Evolutionary conservation across 768 basidiomycete genomes (phyloP).

Genomic region (Rhodosporidiobolus sp.): DNA sequence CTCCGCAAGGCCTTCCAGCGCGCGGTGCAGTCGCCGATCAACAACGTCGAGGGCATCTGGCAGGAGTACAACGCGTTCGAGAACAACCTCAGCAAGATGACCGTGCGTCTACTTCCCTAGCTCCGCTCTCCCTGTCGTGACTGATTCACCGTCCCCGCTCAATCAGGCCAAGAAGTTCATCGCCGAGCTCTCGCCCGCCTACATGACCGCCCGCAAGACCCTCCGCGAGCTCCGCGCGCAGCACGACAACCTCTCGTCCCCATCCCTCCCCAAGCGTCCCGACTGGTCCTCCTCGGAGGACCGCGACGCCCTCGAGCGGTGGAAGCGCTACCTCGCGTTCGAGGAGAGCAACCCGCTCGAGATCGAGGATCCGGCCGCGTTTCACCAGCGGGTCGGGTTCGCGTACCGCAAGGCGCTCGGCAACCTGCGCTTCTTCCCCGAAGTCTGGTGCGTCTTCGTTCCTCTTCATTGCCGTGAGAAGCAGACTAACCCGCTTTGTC

Average conservation of each 20-base stretch:
- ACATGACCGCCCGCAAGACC: conserved; percentile 91
- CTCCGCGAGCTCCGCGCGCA: conserved; percentile 73
- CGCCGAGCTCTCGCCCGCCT: conserved; percentile 80
- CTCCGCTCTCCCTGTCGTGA: background rate
- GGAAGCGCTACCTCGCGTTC: conserved; percentile 92
- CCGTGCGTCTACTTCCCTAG: conserved; percentile 53
- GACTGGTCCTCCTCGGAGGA: conserved; percentile 73
- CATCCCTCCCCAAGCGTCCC: conserved; percentile 61
- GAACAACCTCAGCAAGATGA: conserved; percentile 79
- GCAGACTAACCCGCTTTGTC: background rate
- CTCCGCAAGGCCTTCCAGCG: conserved; percentile 88
- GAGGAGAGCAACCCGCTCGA: conserved; percentile 92
- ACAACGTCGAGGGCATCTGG: conserved; percentile 90
- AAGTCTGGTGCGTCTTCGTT: conserved; percentile 69
- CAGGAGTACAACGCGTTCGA: conserved; percentile 90
- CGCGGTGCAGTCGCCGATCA: conserved; percentile 88
- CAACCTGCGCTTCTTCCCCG: conserved; percentile 88
- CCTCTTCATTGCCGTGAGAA: background rate
- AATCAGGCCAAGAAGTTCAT: conserved; percentile 88
- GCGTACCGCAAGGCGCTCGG: conserved; percentile 86
- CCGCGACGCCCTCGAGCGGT: conserved; percentile 70
- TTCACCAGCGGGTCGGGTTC: conserved; percentile 69
- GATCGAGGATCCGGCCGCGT: conserved; percentile 69
- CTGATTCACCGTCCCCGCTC: background rate
- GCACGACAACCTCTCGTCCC: conserved; percentile 61